Base-by-base conservation (phyloP, 225 moss, liverwort and hornwort genomes). In the Sphagnum tenellum region DNA sequence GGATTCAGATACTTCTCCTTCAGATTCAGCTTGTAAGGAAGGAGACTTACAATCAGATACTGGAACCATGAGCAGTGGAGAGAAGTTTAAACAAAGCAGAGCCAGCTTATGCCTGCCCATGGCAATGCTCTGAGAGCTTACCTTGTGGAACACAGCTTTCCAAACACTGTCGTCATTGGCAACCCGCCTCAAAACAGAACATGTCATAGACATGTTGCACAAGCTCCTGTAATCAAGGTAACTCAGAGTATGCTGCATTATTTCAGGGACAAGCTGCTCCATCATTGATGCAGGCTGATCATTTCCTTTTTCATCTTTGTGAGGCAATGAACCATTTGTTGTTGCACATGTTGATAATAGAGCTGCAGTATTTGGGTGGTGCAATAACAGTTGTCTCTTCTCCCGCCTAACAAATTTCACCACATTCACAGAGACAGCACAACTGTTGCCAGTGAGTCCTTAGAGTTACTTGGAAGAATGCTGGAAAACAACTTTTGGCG, bases 211-310 rank as follows among this genome's bases (percentile, higher is more conserved):
- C 62, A 86, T 81, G 59, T 73, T 73, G 72, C 85, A 86, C 10
- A 86, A 72, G 44, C 85, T 86, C 65, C 70, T 74, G 72, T 81
- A 81, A 62, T 86, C 85, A 70, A 86, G 74, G 64, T 86, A 86
- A 67, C 79, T 81, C 68, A 86, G 72, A 50, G 85, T 81, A 49
- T 86, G 85, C 63, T 86, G 85, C 64, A 81, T 86, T 55, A 86
- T 86, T 64, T 86, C 85, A 3, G 85, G 85, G 48, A 86, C 85
- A 62, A 86, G 81, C 67, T 86, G 81, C 74, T 86, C 85, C 48
- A 86, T 78, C 79, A 81, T 86, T 10, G 85, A 78, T 5, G 78
- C 76, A 57, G 76, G 74, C 49, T 75, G 55, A 47, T 66, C 66
- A 48, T 56, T 66, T 56, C 66, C 47, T 14, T 66, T 66, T 3